phyloP scores from a whole-genome alignment of 352 stramenopile genomes.

The Phytopythium vexans region DNA sequence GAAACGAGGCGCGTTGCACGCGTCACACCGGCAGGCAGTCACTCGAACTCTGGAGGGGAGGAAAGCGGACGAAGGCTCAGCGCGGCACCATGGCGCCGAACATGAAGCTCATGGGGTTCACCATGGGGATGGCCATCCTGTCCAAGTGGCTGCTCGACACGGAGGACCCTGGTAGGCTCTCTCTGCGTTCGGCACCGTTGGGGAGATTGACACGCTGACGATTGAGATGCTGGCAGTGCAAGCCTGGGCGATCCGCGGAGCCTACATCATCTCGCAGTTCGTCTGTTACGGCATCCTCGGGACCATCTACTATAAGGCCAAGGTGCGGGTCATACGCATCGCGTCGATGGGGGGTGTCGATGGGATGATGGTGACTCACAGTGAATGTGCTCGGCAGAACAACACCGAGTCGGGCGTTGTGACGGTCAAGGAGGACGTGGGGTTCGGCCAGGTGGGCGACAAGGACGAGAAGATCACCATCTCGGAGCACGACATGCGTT shows the following conservation, averaged over 20 bases:
- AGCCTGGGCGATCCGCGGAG: constrained; percentile 37
- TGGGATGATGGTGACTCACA: neutral
- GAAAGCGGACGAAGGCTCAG: neutral
- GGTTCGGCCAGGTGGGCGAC: constrained; percentile 72
- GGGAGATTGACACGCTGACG: neutral
- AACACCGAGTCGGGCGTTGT: constrained; percentile 74
- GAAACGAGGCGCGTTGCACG: too few relatives aligned
- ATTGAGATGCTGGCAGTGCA: constrained; percentile 36
- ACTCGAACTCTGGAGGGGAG: too few relatives aligned
- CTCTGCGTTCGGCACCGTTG: neutral
- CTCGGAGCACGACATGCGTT: constrained; percentile 76
- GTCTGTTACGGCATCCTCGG: constrained; percentile 57
- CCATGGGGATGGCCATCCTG: constrained; percentile 51
- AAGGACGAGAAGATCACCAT: constrained; percentile 80
- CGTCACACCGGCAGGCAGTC: too few relatives aligned
- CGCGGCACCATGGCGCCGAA: constrained; percentile 58
- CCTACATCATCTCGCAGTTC: constrained; percentile 67
- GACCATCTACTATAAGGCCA: constrained; percentile 62
- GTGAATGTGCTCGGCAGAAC: constrained; percentile 31
- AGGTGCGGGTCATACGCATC: constrained; percentile 12
- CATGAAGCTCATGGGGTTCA: constrained; percentile 78
- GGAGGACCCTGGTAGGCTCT: constrained; percentile 47
- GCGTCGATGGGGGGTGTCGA: neutral
- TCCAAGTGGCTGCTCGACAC: constrained; percentile 69
- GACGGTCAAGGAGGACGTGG: constrained; percentile 73